Conservation (phyloP, 192 early-diverging fungal genomes). For the Gonapodya prolifera region DNA sequence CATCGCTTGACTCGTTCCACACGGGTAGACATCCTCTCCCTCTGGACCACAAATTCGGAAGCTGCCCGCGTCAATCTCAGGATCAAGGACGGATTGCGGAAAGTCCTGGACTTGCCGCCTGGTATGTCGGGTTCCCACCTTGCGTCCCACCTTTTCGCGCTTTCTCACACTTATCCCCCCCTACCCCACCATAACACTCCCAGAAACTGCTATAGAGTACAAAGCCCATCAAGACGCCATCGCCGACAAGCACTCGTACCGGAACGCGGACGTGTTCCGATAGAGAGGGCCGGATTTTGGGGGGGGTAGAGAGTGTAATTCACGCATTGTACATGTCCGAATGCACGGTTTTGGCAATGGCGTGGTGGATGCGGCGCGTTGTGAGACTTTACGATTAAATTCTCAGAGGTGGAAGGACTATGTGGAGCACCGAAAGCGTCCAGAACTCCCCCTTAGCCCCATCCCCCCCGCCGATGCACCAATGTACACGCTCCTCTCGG, state of each 20-base stretch:
- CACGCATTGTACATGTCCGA: too few relatives aligned
- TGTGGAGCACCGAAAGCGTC: too few relatives aligned
- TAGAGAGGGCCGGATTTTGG: too few relatives aligned
- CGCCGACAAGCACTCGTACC: background rate
- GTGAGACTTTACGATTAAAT: too few relatives aligned
- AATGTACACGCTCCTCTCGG: slow-evolving; percentile 89
- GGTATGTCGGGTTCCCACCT: background rate
- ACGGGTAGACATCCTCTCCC: background rate
- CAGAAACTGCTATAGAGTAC: background rate
- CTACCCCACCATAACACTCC: background rate
- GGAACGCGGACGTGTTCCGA: background rate
- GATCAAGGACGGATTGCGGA: background rate
- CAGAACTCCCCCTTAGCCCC: background rate
- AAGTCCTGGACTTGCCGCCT: background rate
- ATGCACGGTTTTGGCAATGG: too few relatives aligned
- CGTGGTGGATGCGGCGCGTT: too few relatives aligned
- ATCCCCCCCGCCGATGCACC: background rate
- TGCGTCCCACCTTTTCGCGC: background rate
- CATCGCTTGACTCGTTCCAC: background rate
- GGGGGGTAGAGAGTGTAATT: too few relatives aligned
- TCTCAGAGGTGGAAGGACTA: too few relatives aligned
- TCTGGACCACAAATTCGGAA: background rate
- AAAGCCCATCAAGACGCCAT: background rate
- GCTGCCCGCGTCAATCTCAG: background rate
- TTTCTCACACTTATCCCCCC: background rate